phyloP scores from a whole-genome alignment of 208 protist species.

The Balamuthia mandrillaris region DNA sequence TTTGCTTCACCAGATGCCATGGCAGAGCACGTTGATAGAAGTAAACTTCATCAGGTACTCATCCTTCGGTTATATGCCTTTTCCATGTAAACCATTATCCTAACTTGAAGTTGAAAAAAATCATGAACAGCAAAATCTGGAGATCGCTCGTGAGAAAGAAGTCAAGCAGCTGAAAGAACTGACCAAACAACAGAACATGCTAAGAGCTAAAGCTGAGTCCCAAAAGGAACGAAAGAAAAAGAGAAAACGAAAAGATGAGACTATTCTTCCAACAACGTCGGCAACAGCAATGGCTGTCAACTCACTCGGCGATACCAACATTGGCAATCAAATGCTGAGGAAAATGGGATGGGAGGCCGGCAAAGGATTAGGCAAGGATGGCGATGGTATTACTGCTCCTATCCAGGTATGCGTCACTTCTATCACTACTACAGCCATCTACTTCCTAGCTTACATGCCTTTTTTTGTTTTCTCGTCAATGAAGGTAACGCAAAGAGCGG shows the following conservation, averaged over 20 bases:
- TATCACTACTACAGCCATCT: no score
- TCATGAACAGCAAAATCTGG: background rate
- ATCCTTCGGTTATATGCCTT: background rate
- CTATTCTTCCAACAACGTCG: background rate
- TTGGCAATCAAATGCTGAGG: no score
- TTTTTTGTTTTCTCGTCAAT: no score
- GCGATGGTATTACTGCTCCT: no score
- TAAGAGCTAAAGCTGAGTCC: background rate
- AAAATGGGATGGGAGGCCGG: no score
- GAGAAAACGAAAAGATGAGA: background rate
- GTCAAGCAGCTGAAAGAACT: conserved; percentile 7
- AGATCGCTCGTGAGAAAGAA: background rate
- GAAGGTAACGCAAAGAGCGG: no score
- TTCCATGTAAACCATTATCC: background rate
- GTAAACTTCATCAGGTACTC: background rate
- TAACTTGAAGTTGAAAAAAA: background rate
- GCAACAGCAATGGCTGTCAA: no score
- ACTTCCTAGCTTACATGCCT: no score
- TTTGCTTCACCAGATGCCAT: background rate
- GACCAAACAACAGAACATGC: background rate
- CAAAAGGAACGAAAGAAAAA: background rate
- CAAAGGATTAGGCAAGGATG: no score
- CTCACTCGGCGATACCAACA: no score
- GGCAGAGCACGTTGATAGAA: background rate
- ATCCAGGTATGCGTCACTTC: no score